Percentiles rank a stretch among this genome's conserved stretches.
These are phyloP conservation scores for Naganishia sp. DNA, from an alignment of 1,284 basidiomycete genomes.

Conservation along the genomic window DNA sequence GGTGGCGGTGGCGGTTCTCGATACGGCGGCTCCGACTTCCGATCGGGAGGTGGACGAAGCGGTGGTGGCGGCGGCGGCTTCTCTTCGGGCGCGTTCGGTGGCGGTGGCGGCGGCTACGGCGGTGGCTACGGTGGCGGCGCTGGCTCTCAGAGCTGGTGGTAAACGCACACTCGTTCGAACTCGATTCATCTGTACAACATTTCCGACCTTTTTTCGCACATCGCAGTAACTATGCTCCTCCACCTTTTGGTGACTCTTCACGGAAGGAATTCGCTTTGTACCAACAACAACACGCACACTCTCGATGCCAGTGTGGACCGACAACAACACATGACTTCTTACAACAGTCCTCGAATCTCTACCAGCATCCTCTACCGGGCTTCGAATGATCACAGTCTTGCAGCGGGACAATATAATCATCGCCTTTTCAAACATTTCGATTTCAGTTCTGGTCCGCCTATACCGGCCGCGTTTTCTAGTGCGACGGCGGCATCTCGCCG, in stretches of 20 bases:
- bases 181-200: not conserved
- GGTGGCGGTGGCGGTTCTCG: slow-evolving; percentile 60
- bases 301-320: slow-evolving; percentile 8
- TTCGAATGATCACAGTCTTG: slow-evolving; percentile 10
- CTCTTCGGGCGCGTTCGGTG: slow-evolving; percentile 48
- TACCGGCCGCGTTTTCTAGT: slow-evolving; percentile 27
- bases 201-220: not conserved
- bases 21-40: slow-evolving; percentile 46
- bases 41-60: slow-evolving; percentile 42
- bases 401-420: slow-evolving; percentile 24
- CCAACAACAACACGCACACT: slow-evolving; percentile 20
- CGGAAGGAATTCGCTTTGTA: slow-evolving; percentile 27
- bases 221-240: slow-evolving; percentile 23
- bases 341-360: slow-evolving; percentile 19
- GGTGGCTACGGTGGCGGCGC: slow-evolving; percentile 24
- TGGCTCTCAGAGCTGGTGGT: slow-evolving; percentile 29
- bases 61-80: slow-evolving; percentile 46
- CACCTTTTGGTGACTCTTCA: slow-evolving; percentile 25
- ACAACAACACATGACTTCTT: slow-evolving; percentile 18
- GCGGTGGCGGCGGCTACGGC: slow-evolving; percentile 48
- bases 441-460: slow-evolving; percentile 30
- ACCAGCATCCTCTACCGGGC: slow-evolving; percentile 19
- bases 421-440: slow-evolving; percentile 20
- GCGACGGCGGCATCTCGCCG: slow-evolving; percentile 2
- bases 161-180: not conserved